These are phyloP conservation scores for Trametes pubescens DNA, from an alignment of 1,284 basidiomycete species.

Conservation along the genomic window DNA sequence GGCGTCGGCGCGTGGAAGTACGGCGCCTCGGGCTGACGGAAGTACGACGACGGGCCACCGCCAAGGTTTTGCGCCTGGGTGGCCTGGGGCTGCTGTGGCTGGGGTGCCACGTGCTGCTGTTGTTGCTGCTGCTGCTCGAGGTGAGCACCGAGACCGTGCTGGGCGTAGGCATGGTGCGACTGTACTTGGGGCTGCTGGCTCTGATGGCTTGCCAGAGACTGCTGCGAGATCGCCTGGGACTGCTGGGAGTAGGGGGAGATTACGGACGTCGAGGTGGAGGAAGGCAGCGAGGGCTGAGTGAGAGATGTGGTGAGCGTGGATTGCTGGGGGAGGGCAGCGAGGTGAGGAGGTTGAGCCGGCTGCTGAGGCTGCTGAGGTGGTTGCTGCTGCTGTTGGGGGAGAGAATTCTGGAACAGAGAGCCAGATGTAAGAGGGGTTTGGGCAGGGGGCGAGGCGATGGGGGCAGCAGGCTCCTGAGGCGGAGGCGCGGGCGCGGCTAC, in stretches of 20 bases:
- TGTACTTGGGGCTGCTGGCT: constrained; percentile 44
- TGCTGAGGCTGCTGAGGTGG: constrained; percentile 36
- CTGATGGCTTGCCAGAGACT: constrained; percentile 52
- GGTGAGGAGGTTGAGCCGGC: constrained; percentile 38
- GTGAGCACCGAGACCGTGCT: constrained; percentile 68
- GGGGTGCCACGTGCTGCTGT: constrained; percentile 42
- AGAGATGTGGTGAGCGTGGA: constrained; percentile 49
- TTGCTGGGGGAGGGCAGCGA: constrained; percentile 50
- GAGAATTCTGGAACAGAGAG: constrained; percentile 58
- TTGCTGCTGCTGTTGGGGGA: constrained; percentile 46
- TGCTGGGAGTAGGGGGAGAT: constrained; percentile 53
- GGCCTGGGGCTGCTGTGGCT: constrained; percentile 46
- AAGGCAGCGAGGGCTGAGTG: constrained; percentile 47
- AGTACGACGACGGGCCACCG: constrained; percentile 57
- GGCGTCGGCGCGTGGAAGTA: constrained; percentile 82
- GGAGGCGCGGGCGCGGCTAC: constrained; percentile 27
- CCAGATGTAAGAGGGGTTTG: constrained; percentile 40
- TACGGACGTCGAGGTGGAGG: constrained; percentile 43
- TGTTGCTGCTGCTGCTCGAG: constrained; percentile 62
- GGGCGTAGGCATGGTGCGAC: constrained; percentile 63
- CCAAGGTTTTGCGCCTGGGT: constrained; percentile 52
- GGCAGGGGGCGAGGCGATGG: constrained; percentile 43
- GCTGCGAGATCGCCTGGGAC: constrained; percentile 38
- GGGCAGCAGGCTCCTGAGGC: constrained; percentile 34
- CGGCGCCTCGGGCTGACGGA: constrained; percentile 70